These are phyloP conservation scores for Mycena polygramma DNA, from an alignment of 768 basidiomycete species.

Conservation along the genomic window DNA sequence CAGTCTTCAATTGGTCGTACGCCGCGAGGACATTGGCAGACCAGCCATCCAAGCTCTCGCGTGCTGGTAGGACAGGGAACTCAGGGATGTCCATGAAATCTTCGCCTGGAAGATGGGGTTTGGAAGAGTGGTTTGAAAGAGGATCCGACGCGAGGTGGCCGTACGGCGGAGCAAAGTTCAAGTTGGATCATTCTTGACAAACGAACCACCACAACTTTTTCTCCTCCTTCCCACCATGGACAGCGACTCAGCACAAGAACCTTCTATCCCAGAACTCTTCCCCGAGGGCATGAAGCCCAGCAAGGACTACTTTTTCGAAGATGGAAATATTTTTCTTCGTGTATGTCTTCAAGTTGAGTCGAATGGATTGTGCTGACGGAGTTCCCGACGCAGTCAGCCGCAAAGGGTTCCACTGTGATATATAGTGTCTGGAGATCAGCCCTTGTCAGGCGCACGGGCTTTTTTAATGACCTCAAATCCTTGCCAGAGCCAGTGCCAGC, in stretches of 20 bases:
- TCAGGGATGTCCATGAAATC: too few species aligned
- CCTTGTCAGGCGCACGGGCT: background rate
- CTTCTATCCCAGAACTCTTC: background rate
- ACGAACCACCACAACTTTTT: background rate
- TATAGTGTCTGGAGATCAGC: conserved; percentile 3
- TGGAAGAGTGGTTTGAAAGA: too few species aligned
- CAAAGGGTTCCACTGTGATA: background rate
- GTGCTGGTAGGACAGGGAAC: conserved; percentile 26
- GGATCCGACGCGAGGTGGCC: too few species aligned
- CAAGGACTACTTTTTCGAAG: background rate
- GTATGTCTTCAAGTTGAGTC: background rate
- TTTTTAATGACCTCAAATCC: background rate
- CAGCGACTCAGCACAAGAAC: background rate
- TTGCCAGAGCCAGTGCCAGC: background rate
- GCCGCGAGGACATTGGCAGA: conserved; percentile 28
- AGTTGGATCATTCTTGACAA: too few species aligned
- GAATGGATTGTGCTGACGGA: too few species aligned
- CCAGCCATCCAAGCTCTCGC: conserved; percentile 16
- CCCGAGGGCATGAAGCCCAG: conserved; percentile 1
- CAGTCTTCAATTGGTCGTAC: conserved; percentile 25
- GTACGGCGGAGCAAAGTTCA: too few species aligned
- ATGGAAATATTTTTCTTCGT: background rate
- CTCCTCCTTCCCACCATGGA: background rate
- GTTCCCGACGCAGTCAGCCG: background rate
- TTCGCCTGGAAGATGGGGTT: too few species aligned